Evolutionary conservation across 169 alveolate genomes (phyloP).

Genomic region (Perkinsus olseni): DNA sequence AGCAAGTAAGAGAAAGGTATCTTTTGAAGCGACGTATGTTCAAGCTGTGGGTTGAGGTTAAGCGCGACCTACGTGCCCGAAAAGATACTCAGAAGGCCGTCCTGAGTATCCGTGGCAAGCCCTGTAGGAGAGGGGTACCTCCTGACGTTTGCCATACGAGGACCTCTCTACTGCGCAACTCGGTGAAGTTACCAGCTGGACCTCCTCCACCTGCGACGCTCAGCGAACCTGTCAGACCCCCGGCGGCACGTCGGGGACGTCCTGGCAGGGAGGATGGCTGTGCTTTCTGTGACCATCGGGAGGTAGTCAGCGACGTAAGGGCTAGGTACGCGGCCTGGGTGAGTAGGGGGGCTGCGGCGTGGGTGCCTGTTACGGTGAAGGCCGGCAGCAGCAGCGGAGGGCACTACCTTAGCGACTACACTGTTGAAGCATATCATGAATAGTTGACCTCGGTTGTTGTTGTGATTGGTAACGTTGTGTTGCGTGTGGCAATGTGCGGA

Average conservation of each 20-base stretch:
- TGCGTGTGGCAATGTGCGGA: not conserved
- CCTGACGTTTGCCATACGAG: not conserved
- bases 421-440: not conserved
- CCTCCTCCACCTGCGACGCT: too few relatives aligned
- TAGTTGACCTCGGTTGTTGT: not conserved
- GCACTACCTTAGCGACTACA: not conserved
- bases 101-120: not conserved
- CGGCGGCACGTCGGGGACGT: too few relatives aligned
- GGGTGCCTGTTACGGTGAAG: not conserved
- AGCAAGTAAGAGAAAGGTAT: not conserved
- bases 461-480: not conserved
- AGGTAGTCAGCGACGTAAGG: not conserved
- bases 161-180: not conserved
- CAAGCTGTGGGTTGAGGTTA: not conserved
- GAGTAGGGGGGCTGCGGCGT: not conserved
- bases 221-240: too few relatives aligned
- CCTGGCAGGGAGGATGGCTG: not conserved
- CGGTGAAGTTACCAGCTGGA: not conserved
- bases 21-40: not conserved
- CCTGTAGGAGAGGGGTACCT: not conserved
- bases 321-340: not conserved
- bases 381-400: not conserved
- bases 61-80: not conserved
- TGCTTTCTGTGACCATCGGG: not conserved
- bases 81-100: not conserved